A percentile compares a stretch with the other conserved stretches of the same genome.
phyloP scores from a whole-genome alignment of 2,329 filamentous ascomycete species.

The Atkinsonella texensis region DNA sequence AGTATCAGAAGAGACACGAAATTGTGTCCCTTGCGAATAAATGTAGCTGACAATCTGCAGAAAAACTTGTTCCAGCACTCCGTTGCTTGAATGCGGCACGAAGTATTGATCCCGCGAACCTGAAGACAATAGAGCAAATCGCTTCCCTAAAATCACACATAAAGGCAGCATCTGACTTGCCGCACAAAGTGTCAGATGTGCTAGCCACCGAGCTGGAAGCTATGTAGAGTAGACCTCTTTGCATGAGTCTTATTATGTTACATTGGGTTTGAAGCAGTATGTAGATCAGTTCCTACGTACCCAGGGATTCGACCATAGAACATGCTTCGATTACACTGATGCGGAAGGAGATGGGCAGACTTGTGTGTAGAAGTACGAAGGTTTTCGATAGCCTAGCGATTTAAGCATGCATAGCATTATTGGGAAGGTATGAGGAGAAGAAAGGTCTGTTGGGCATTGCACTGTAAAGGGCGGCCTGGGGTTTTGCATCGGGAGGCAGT shows the following conservation, averaged over 20 bases:
- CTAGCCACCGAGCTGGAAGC: conserved; percentile 56
- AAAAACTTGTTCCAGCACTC: conserved; percentile 77
- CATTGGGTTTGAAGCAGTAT: background rate
- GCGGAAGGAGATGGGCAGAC: background rate
- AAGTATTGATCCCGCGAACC: conserved; percentile 54
- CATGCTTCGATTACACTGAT: background rate
- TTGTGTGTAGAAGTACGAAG: background rate
- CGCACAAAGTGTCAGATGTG: conserved; percentile 54
- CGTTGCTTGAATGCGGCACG: conserved; percentile 70
- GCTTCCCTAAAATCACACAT: conserved; percentile 56
- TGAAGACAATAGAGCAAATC: conserved; percentile 64
- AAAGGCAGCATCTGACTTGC: conserved; percentile 43
- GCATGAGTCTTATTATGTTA: background rate
- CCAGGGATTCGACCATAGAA: too few species aligned
- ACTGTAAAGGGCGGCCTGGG: background rate
- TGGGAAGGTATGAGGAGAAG: background rate
- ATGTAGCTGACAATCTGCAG: conserved; percentile 30
- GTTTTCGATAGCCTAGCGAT: background rate
- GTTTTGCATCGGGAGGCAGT: background rate
- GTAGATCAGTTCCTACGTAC: too few species aligned
- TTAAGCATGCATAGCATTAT: background rate
- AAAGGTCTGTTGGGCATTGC: background rate
- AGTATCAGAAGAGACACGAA: conserved; percentile 20
- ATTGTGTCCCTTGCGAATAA: background rate
- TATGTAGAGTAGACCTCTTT: conserved; percentile 6